Percentiles rank a stretch among this genome's conserved stretches.
Evolutionary conservation across 345 rosid genomes (phyloP).

Genomic region (Euphorbia tirucalli): DNA sequence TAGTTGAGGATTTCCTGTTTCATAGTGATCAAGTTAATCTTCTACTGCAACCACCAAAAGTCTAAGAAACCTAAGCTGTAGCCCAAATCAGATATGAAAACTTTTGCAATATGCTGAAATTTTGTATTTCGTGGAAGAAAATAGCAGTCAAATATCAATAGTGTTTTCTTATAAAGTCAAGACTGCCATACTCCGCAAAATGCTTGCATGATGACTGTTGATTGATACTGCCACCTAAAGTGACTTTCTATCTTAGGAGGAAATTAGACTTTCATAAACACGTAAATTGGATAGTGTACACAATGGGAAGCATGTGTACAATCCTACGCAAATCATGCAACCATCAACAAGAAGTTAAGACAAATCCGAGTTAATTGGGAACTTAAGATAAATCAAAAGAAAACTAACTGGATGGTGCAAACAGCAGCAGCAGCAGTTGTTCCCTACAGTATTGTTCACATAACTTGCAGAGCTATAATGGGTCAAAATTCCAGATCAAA

Average conservation of each 20-base stretch:
- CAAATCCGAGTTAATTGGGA: conserved; percentile 22
- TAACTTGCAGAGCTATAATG: neutral
- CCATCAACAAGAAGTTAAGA: conserved; percentile 1
- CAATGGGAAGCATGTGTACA: neutral
- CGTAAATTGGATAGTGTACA: neutral
- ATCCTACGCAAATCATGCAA: neutral
- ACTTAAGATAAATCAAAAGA: neutral
- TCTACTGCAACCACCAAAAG: neutral
- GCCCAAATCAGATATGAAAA: neutral
- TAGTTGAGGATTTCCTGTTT: neutral
- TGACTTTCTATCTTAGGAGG: neutral
- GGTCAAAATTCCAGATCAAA: neutral
- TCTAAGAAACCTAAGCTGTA: neutral
- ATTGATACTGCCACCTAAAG: neutral
- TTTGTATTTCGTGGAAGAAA: neutral
- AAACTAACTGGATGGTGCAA: neutral
- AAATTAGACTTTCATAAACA: neutral
- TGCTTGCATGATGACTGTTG: neutral
- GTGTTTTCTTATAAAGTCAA: neutral
- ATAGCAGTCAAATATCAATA: neutral
- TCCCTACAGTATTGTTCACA: too few species aligned
- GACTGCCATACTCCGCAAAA: neutral
- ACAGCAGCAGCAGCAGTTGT: neutral
- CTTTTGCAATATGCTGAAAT: neutral
- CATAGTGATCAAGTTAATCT: neutral